Base-by-base conservation (phyloP, 495 filamentous ascomycete genomes). In the Penicillium desertorum region DNA sequence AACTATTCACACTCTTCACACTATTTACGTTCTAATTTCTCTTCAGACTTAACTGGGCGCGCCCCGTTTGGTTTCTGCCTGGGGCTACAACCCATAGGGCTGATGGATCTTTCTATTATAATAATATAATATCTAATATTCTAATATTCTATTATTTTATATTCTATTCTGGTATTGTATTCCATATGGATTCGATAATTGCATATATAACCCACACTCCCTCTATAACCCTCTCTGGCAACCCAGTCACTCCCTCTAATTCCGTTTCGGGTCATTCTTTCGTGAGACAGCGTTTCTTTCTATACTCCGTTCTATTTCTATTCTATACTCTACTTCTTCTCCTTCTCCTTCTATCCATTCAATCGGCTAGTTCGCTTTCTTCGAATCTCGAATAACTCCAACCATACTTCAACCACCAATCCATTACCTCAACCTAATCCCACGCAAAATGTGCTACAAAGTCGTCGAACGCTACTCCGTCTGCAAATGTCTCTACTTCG, bases 401-500 rank as follows among this genome's bases (percentile, higher is more conserved):
- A 17, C 27, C 16, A 29, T 48, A n/a, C 17, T 19, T 12, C 51
- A 53, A 19, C 22, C 22, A 27, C 17, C 20, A 4, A 19, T 29
- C 30, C 47, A 50, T 47, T n/a, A 39, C 36, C 36, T n/a, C 36
- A 7, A 8, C 6, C 7, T 17, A 7, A 17, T 37, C 7, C 16
- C 34, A 39, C 36, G 39, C 69, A 80, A 39, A 57, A 91, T 91
- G 88, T 91, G 88, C 66, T 84, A 85, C 63, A 80, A 86, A 70
- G 68, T 91, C 54, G 74, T 88, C 64, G 88, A 91, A 64, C 84
- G 85, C 45, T 93, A 88, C 73, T 84, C 90, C 4, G 89, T 84
- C 55, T 93, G 89, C 82, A 79, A 83, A 57, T 93, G 89, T 68
- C 77, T 91, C 62, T 93, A 93, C 76, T 88, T 89, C 76, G 78